Base-by-base conservation (phyloP, 1,284 basidiomycete genomes). In the Leccinum fallax region DNA sequence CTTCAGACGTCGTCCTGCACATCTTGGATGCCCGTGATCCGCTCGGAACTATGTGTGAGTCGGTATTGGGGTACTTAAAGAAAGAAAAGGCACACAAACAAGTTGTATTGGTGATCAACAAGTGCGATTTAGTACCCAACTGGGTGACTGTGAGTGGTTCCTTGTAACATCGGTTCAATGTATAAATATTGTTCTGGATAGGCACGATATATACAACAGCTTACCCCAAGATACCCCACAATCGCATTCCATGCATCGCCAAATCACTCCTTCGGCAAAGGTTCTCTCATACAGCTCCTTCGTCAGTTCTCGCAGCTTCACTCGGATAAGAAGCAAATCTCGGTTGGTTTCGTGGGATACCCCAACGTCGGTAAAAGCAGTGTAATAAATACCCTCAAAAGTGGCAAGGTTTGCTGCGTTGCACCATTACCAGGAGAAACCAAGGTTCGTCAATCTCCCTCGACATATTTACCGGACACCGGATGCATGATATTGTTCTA, bases 291-390 rank as follows among this genome's bases (percentile, higher is more conserved):
- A 71, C 95, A 98, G 77, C 87, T 99, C 40, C 85, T 99, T 51
- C 89, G 97, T 36, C 97, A 99, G 76, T 99, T 99, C 78, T 94
- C 95, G 10, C 93, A 94, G 65, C 86, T 99, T 40, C 97, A 98
- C 79, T 94, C 95, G 13, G 97, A 99, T 83, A 98, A 97, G 83
- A 99, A 98, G 80, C 97, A 99, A 78, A 98, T 99, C 73, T 97
- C 94, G 36, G 95, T 99, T 65, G 97, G 97, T 10, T 95, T 99
- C 74, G 87, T 99, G 67, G 97, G 97, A 56, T 99, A 99, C 78
- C 97, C 97, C 5, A 99, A 99, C 76, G 95, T 98, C 60, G 97
- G 97, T 54, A 99, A 99, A 80, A 94, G 92, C 65, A 93, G 89
- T 71, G 94, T 99, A 67, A 99, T 99, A 81, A 99, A 99, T 81